These are phyloP conservation scores for Talaromyces proteolyticus DNA, from an alignment of 495 filamentous ascomycete species.

Conservation along the genomic window DNA sequence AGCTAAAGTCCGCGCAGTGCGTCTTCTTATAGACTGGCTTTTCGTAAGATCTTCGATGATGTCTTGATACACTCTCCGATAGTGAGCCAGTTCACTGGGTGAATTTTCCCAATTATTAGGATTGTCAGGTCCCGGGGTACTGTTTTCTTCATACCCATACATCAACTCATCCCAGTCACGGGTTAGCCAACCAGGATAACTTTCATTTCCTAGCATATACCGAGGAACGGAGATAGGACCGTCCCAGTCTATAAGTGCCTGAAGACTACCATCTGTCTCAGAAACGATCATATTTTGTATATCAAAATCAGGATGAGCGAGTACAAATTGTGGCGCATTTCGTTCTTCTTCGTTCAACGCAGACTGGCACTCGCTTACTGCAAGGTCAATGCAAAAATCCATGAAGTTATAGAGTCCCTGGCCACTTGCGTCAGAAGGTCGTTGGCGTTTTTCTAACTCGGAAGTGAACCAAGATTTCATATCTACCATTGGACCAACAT, in stretches of 20 bases:
- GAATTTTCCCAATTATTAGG: not conserved
- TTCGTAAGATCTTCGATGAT: too few relatives aligned
- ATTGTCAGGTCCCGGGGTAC: not conserved
- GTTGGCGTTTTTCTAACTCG: too few relatives aligned
- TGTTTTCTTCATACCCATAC: not conserved
- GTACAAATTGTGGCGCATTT: constrained; percentile 5
- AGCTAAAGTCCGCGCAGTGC: too few relatives aligned
- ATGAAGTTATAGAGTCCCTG: too few relatives aligned
- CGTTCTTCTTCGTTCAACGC: not conserved
- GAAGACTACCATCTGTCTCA: constrained; percentile 22
- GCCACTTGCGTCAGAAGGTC: too few relatives aligned
- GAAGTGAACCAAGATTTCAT: too few relatives aligned
- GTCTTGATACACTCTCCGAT: too few relatives aligned
- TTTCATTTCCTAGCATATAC: constrained; percentile 1
- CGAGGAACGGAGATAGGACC: constrained; percentile 1
- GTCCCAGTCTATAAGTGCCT: constrained; percentile 37
- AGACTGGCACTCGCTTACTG: not conserved
- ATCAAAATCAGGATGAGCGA: constrained; percentile 12
- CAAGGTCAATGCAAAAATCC: not conserved
- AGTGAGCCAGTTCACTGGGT: not conserved
- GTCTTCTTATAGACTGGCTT: too few relatives aligned
- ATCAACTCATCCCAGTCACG: constrained; percentile 20
- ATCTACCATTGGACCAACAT: too few relatives aligned
- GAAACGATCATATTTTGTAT: constrained; percentile 17
- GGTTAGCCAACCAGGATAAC: constrained; percentile 30